Base-by-base conservation (phyloP, 2,329 filamentous ascomycete species). In the Penicillium hordei region DNA sequence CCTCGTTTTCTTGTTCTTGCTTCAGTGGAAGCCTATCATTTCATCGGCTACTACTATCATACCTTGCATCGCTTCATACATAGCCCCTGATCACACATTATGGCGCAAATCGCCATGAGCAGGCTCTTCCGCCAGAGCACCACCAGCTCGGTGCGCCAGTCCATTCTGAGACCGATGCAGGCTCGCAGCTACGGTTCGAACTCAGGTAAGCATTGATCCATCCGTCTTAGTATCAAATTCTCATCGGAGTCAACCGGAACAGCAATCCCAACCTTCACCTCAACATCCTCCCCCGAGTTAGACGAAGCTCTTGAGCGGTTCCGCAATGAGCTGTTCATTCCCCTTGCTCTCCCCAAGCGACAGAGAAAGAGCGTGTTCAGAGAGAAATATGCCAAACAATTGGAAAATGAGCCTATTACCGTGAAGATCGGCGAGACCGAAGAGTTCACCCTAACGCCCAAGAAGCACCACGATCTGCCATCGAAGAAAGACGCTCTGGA, bases 271-370 rank as follows among this genome's bases (percentile, higher is more conserved):
- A 68, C 66, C 5, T 79, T 79, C 63, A 63, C 64, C 31, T 69
- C 72, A 15, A 75, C 75, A 48, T 70, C 71, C 17, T 76, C 75
- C 29, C 61, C 72, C 48, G 73, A 79, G 63, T 68, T 79, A 55
- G 72, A 79, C 61, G 62, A 72, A 43, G 67, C 75, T 48, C 71
- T 80, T 33, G 63, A 70, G 29, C 69, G 68, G 58, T 78, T 76
- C 66, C 77, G 78, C 61, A 65, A 78, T 59, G 72, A 75, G 40
- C 68, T 79, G 49, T 79, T 80, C 65, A 75, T 79, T 33, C 78
- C 78, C 29, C 70, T 69, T 48, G 71, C 72, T 38, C 71, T 80
- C 5, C 65, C 68, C 36, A 57, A 65, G 6, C 69, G 69, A 42
- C 77, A 79, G 56, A 70, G 70, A 58, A 70, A 67, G 40, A 69